Base-by-base conservation (phyloP, 2,329 filamentous ascomycete genomes). In the Penicillium hesseltinei region DNA sequence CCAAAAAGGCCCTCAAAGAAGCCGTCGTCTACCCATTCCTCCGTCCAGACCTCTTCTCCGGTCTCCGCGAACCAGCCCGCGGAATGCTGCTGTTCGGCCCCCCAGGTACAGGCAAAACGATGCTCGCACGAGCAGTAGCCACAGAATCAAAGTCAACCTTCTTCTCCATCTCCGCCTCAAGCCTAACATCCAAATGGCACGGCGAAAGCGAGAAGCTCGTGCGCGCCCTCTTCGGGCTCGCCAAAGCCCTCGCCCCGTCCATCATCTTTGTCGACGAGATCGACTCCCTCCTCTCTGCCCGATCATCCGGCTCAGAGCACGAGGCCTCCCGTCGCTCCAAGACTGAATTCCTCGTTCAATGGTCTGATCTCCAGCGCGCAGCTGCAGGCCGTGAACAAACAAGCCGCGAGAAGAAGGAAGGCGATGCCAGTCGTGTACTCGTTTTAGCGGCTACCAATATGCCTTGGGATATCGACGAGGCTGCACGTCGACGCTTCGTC, bases 241-340 rank as follows among this genome's bases (percentile, higher is more conserved):
- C 94, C 5, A 95, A 95, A 72, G 82, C 86, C 36, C 82, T 97
- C 44, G 92, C 94, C 0, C 94, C 94, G 0, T 94, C 90, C 60
- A 97, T 99, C 71, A 97, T 99, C 57, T 99, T 99, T 66, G 92
- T 99, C 5, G 94, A 99, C 69, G 94, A 99, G 72, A 99, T 99
- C 61, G 94, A 99, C 73, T 96, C 92, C 0, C 79, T 99, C 0
- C 82, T 99, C 0, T 96, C 92, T 0, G 86, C 92, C 17, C 83
- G 94, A 51, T 90, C 91, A 0, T 88, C 88, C 2, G 72, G 74
- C 3, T 88, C 90, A 1, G 94, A 97, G 69, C 90, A 97, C 67
- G 94, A 99, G 75, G 91, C 94, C 0, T 96, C 92, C 0, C 83
- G 93, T 56, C 85, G 94, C 54, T 96, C 97, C 70, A 99, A 99